Percentiles rank a stretch among this genome's conserved stretches.
phyloP scores from a whole-genome alignment of 1,284 basidiomycete species.

The Fomitopsis schrenkii region DNA sequence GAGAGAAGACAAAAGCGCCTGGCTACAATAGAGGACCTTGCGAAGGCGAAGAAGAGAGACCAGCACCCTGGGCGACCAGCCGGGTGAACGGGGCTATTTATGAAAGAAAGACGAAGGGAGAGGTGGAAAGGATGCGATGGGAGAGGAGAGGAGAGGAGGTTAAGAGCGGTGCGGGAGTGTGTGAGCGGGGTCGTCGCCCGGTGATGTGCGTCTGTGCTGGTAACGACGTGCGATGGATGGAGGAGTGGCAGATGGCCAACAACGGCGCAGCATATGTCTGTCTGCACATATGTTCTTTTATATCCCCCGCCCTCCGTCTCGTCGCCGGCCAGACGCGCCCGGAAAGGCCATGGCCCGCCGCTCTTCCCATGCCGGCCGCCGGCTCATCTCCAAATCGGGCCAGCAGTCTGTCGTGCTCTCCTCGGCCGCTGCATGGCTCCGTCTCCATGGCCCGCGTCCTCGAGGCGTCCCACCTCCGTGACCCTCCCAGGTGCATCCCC shows the following conservation, averaged over 20 bases:
- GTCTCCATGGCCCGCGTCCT: too few relatives aligned
- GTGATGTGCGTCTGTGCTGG: too few relatives aligned
- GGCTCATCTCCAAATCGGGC: not conserved
- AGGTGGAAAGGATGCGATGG: not conserved
- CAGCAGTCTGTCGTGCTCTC: not conserved
- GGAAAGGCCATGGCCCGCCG: not conserved
- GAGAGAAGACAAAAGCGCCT: slow-evolving; percentile 2
- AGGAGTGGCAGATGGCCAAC: not conserved
- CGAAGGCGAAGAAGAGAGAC: not conserved
- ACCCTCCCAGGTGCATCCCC: too few relatives aligned
- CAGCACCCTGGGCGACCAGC: slow-evolving; percentile 1
- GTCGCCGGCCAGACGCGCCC: not conserved
- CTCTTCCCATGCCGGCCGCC: not conserved
- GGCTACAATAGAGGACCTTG: slow-evolving; percentile 1
- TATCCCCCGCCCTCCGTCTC: not conserved
- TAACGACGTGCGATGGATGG: not conserved
- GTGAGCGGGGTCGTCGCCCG: too few relatives aligned
- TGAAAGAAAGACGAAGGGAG: not conserved
- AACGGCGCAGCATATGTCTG: not conserved
- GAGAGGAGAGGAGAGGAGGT: not conserved
- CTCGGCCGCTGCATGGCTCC: too few relatives aligned
- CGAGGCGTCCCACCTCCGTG: too few relatives aligned
- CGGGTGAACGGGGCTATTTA: not conserved
- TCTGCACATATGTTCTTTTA: too few relatives aligned
- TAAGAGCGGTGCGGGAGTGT: not conserved